These are phyloP conservation scores for Penicillium salamii DNA, from an alignment of 495 filamentous ascomycete genomes.

Conservation along the genomic window DNA sequence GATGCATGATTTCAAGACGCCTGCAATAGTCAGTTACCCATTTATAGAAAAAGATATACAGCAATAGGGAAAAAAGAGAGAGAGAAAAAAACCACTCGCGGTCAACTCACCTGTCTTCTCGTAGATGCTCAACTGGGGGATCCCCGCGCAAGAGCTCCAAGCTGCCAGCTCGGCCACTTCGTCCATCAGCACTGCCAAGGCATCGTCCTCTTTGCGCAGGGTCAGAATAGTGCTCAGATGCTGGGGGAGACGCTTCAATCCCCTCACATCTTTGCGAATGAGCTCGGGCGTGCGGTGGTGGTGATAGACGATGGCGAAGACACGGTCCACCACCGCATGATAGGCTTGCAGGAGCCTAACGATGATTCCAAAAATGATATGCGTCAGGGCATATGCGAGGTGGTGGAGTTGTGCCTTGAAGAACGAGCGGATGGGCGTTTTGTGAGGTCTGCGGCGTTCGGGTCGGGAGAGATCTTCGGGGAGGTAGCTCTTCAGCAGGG, in stretches of 20 bases:
- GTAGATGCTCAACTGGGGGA: constrained; percentile 82
- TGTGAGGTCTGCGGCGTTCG: constrained; percentile 31
- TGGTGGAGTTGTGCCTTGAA: constrained; percentile 63
- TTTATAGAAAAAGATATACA: too few relatives aligned
- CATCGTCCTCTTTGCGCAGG: constrained; percentile 66
- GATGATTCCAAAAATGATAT: constrained; percentile 81
- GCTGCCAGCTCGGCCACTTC: constrained; percentile 87
- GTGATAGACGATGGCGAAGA: constrained; percentile 79
- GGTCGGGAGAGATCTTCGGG: constrained; percentile 50
- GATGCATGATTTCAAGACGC: constrained; percentile 81
- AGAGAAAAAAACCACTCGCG: constrained; percentile 1
- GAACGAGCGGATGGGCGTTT: constrained; percentile 62
- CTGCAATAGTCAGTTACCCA: constrained; percentile 43
- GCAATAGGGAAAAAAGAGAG: not conserved
- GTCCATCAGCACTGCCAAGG: constrained; percentile 77
- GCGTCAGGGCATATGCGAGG: constrained; percentile 68
- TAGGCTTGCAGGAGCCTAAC: constrained; percentile 76
- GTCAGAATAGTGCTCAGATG: constrained; percentile 87
- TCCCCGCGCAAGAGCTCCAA: constrained; percentile 86
- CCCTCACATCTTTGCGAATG: constrained; percentile 82
- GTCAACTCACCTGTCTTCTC: constrained; percentile 72
- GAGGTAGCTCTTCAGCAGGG: constrained; percentile 72
- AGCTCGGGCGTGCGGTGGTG: constrained; percentile 92
- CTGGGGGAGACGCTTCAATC: constrained; percentile 65
- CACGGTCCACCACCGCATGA: constrained; percentile 68